These are phyloP conservation scores for Pneumocystis sp. DNA, from an alignment of 1,139 yeast species.

Conservation along the genomic window DNA sequence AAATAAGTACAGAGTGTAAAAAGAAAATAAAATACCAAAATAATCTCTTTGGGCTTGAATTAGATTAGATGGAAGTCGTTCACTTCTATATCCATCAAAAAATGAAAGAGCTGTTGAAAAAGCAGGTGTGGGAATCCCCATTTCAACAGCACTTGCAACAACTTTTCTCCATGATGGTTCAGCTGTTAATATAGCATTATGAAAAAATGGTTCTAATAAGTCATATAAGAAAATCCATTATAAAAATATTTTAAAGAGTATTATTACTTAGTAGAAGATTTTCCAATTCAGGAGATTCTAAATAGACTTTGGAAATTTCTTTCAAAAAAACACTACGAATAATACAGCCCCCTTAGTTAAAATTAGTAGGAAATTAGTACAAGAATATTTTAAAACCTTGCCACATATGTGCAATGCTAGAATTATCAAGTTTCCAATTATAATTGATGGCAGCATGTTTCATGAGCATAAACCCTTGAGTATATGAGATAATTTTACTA, in stretches of 20 bases:
- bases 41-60: slow-evolving; percentile 99
- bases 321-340: slow-evolving; percentile 96
- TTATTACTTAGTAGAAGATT: slow-evolving; percentile 71
- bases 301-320: slow-evolving; percentile 93
- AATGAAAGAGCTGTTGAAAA: slow-evolving; percentile 91
- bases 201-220: slow-evolving; percentile 42
- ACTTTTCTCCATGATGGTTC: slow-evolving; percentile 92
- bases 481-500: slow-evolving; percentile 93
- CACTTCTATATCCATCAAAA: slow-evolving; percentile 98
- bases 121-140: slow-evolving; percentile 96
- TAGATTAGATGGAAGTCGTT: slow-evolving; percentile 88
- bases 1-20: background rate
- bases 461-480: slow-evolving; percentile 98
- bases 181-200: slow-evolving; percentile 79
- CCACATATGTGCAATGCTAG: slow-evolving; percentile 98
- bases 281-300: slow-evolving; percentile 82
- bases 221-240: background rate
- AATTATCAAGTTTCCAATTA: slow-evolving; percentile 95
- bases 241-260: slow-evolving; percentile 6
- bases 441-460: slow-evolving; percentile 96
- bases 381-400: slow-evolving; percentile 99
- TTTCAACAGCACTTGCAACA: slow-evolving; percentile 58
- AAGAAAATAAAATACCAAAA: slow-evolving; percentile 35
- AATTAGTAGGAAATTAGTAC: slow-evolving; percentile 95
- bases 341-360: slow-evolving; percentile 84